These are phyloP conservation scores for Bruguiera sexangula DNA, from an alignment of 345 rosid species.

Conservation along the genomic window DNA sequence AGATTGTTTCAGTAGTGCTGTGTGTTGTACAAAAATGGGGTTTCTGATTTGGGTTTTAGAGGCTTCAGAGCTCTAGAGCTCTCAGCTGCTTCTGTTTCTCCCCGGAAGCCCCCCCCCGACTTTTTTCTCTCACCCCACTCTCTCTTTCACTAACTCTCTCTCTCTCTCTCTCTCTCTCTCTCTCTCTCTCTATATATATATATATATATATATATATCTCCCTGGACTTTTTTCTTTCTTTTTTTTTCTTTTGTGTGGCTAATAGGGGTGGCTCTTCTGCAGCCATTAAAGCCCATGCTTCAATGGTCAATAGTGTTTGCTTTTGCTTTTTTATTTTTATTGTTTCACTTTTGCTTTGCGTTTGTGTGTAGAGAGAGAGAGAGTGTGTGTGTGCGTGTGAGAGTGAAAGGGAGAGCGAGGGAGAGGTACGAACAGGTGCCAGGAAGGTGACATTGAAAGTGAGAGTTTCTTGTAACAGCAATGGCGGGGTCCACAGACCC, in stretches of 20 bases:
- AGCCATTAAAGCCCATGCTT: conserved; percentile 8
- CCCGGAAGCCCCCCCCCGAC: neutral
- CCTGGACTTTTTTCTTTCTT: neutral
- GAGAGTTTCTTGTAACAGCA: too few relatives aligned
- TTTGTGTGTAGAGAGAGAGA: conserved; percentile 1
- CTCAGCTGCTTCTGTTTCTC: neutral
- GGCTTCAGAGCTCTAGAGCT: conserved; percentile 20
- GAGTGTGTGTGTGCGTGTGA: neutral
- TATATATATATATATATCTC: neutral
- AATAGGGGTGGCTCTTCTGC: conserved; percentile 23
- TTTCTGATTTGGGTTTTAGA: neutral
- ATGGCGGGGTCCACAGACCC: conserved; percentile 29
- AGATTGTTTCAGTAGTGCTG: too few relatives aligned
- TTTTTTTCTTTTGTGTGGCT: neutral
- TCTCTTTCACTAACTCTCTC: neutral
- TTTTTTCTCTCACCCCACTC: conserved; percentile 16
- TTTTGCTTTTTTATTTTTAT: conserved; percentile 25
- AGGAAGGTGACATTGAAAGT: neutral
- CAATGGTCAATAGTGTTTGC: neutral
- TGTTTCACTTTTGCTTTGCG: neutral
- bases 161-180: neutral
- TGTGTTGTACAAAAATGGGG: too few relatives aligned
- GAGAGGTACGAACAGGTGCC: neutral
- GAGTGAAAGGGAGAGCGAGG: neutral
- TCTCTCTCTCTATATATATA: too few relatives aligned